Conservation (phyloP, 768 basidiomycete species). For the Rubroboletus satanas region DNA sequence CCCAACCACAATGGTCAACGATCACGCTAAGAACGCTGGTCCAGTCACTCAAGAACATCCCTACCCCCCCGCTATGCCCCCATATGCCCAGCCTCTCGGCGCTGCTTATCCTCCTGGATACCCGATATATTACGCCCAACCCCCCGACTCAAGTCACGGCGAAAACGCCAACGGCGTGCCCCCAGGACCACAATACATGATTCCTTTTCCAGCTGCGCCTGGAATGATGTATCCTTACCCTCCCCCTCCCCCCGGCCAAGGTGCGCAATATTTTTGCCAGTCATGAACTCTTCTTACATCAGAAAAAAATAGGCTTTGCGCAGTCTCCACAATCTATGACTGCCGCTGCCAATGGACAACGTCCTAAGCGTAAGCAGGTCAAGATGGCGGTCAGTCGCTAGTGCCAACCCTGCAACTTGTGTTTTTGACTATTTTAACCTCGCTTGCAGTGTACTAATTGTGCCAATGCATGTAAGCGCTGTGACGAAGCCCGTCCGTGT, state of each 20-base stretch:
- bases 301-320: slow-evolving; percentile 28
- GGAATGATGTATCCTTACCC: slow-evolving; percentile 45
- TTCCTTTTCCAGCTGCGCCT: slow-evolving; percentile 37
- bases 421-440: slow-evolving; percentile 3
- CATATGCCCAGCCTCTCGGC: slow-evolving; percentile 27
- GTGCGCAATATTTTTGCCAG: slow-evolving; percentile 21
- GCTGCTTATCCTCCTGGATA: slow-evolving; percentile 31
- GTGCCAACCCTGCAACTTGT: not conserved
- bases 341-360: slow-evolving; percentile 21
- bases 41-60: slow-evolving; percentile 34
- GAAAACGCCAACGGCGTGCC: slow-evolving; percentile 33
- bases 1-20: slow-evolving; percentile 27
- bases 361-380: slow-evolving; percentile 50
- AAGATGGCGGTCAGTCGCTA: slow-evolving; percentile 50
- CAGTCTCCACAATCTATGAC: slow-evolving; percentile 28
- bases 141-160: slow-evolving; percentile 26
- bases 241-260: slow-evolving; percentile 37
- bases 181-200: slow-evolving; percentile 33
- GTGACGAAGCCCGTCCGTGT: slow-evolving; percentile 58
- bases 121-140: slow-evolving; percentile 32
- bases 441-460: slow-evolving; percentile 49
- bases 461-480: slow-evolving; percentile 54
- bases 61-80: slow-evolving; percentile 27
- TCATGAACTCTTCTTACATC: slow-evolving; percentile 7
- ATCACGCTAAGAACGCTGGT: slow-evolving; percentile 34